Evolutionary conservation across 495 filamentous ascomycete genomes (phyloP), one percentile per base, ranked within the genome.

Genomic region (Pyrenula massariospora): DNA sequence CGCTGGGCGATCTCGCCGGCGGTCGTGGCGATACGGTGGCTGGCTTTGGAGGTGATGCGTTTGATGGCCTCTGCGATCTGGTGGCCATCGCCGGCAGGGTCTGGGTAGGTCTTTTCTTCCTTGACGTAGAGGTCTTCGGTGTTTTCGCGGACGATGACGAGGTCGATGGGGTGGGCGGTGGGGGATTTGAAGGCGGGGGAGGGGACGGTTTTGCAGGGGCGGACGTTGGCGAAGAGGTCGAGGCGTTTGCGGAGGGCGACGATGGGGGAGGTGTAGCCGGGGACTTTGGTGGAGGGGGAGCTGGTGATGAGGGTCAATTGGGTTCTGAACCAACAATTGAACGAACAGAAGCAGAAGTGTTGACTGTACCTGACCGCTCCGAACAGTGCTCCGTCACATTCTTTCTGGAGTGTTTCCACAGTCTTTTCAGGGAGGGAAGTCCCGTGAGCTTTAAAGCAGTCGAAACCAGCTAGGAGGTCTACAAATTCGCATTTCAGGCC

Each of bases 121-220:
- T 98, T 98, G 58, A 98, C 94, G 78, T 98, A 98, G 23, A 98
- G 77, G 65, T 97, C 93, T 74, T 98, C 93, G 54, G 93, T 98
- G 75, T 98, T 98, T 72, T 98, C 93, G 57, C 93, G 87, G 55
- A 97, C 93, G 61, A 96, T 98, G 66, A 98, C 93, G 63, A 98
- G 83, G 75, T 98, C 93, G 66, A 97, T 90, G 54, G 86, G 83
- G 21, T 71, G 73, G 54, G 76, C 77, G 42, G 75, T 70, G 52
- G 72, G 75, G 66, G 67, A 71, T 62, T 65, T 69, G 48, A 73
- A 73, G 31, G 59, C 63, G 10, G 50, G 50, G 1, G 74, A 73
- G 24, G 70, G 64, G 56, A 91, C 86, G 52, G 85, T 86, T 78
- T 96, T 97, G 65, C 96, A 93, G 52, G 93, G 93, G 42, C 93